Evolutionary conservation across 1,284 basidiomycete genomes (phyloP).

Genomic region (Macrocystidia cucumis): DNA sequence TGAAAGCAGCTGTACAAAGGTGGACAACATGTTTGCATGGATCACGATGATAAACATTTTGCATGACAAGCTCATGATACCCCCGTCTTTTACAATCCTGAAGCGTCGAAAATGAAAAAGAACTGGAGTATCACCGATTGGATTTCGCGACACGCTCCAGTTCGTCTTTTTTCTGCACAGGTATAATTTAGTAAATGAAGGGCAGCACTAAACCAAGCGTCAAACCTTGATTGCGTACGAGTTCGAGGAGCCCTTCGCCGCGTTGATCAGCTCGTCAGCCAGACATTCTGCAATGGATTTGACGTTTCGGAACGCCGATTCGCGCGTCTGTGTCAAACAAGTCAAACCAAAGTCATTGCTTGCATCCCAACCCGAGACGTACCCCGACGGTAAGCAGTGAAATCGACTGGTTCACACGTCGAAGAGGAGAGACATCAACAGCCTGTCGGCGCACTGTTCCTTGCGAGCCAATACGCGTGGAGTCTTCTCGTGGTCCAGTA

Average conservation of each 20-base stretch:
- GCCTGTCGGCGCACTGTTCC: slow-evolving; percentile 99
- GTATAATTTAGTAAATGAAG: slow-evolving; percentile 5
- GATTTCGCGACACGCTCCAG: slow-evolving; percentile 99
- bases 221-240: slow-evolving; percentile 98
- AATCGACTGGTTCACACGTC: slow-evolving; percentile 97
- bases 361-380: no score
- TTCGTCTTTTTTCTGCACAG: slow-evolving; percentile 81
- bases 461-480: slow-evolving; percentile 99
- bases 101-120: slow-evolving; percentile 7
- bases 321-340: slow-evolving; percentile 90
- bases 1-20: no score
- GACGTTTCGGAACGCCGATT: slow-evolving; percentile 99
- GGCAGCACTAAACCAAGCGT: slow-evolving; percentile 11
- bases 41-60: no score
- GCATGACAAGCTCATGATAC: no score
- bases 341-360: slow-evolving; percentile 1
- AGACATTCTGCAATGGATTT: slow-evolving; percentile 99
- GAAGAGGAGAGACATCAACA: slow-evolving; percentile 98
- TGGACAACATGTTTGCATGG: no score
- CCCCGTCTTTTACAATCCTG: slow-evolving; percentile 12
- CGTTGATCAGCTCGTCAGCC: slow-evolving; percentile 99
- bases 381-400: slow-evolving; percentile 94
- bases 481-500: slow-evolving; percentile 99
- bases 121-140: slow-evolving; percentile 70
- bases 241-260: slow-evolving; percentile 99